Base-by-base conservation (phyloP, 2,329 filamentous ascomycete species). In the Colletotrichum melonis region DNA sequence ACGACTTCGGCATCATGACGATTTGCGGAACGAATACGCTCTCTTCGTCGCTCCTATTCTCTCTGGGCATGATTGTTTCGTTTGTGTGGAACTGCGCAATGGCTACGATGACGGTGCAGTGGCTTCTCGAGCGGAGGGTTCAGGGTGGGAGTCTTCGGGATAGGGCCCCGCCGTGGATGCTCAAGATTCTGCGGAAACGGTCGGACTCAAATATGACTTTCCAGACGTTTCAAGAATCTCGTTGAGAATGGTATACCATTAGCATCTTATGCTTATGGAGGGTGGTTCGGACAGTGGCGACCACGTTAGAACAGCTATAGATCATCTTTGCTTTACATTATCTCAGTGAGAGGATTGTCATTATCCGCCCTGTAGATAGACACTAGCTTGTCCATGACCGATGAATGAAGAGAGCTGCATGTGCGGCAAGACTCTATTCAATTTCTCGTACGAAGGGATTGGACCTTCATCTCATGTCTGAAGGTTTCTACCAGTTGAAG, bases 101-200 rank as follows among this genome's bases (percentile, higher is more conserved):
- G 70, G 70, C 70, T 2, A 73, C 70, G 7, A 73, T 73, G 70
- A 70, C 67, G 14, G 70, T 73, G 5, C 70, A 73, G 42, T 73
- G 70, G 70, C 67, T 73, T 19, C 67, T 73, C 2, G 60, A 42
- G 8, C 70, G 63, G n/a, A 58, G 70, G 24, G 28, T 70, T 19
- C 58, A n/a, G 16, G 70, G 70, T 1, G 70, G 60, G 8, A 56
- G 19, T 19, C 5, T 73, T 16, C 26, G 59, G 24, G 70, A 70
- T 2, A 70, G 60, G 12, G 70, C 70, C 1, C 70, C 70, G 7
- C 70, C 70, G 3, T 73, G 70, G 70, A 70, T 73, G 70, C 46
- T 73, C n/a, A 73, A 62, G 12, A 35, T 73, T 28, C 1, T 73
- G n/a, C 56, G 66, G 19, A 73, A 65, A 30, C 63, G 54, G 5